phyloP scores from a whole-genome alignment of 2,329 filamentous ascomycete species.

The Trichophyton rubrum region DNA sequence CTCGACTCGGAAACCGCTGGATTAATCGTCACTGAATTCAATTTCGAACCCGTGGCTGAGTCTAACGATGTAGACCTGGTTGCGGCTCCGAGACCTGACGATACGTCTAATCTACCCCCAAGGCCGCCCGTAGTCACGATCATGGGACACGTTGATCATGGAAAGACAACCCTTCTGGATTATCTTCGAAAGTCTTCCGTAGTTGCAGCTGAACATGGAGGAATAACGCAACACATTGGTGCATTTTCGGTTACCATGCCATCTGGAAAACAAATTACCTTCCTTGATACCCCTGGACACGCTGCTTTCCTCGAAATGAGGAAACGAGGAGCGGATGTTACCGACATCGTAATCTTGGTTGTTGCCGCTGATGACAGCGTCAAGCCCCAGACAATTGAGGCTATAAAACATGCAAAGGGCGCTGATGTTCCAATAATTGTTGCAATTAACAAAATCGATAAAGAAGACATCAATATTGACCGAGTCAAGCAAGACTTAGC shows the following conservation, averaged over 20 bases:
- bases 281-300: slow-evolving; percentile 92
- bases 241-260: slow-evolving; percentile 87
- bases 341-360: slow-evolving; percentile 90
- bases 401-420: slow-evolving; percentile 78
- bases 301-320: slow-evolving; percentile 94
- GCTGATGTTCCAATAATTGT: slow-evolving; percentile 93
- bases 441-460: slow-evolving; percentile 95
- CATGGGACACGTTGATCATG: slow-evolving; percentile 98
- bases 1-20: slow-evolving; percentile 84
- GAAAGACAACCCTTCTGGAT: slow-evolving; percentile 92
- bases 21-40: slow-evolving; percentile 82
- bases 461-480: slow-evolving; percentile 65
- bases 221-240: slow-evolving; percentile 97
- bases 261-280: slow-evolving; percentile 80
- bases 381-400: slow-evolving; percentile 92
- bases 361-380: slow-evolving; percentile 96
- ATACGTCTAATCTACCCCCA: slow-evolving; percentile 53
- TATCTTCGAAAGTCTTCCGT: slow-evolving; percentile 87
- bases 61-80: slow-evolving; percentile 55
- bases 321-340: slow-evolving; percentile 86
- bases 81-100: slow-evolving; percentile 55
- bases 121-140: slow-evolving; percentile 94
- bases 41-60: slow-evolving; percentile 72
- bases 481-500: slow-evolving; percentile 80
- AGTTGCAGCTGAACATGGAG: slow-evolving; percentile 81